Evolutionary conservation across 129 eudicot genomes (phyloP), one percentile per base, ranked within the genome.

Genomic region (Pseudognaphalium luteoalbum): DNA sequence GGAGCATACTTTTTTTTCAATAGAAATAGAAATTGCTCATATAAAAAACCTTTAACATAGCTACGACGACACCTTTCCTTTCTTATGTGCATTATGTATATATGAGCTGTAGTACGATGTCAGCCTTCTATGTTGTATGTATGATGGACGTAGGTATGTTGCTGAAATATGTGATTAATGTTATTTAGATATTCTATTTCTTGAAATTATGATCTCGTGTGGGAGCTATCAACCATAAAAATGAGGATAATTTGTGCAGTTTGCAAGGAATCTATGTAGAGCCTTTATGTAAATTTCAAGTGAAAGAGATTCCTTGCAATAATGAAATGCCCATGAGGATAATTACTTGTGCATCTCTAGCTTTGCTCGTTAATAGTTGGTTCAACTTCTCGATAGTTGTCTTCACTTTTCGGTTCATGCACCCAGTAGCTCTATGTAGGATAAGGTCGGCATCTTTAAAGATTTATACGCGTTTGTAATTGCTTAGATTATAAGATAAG

Each of bases 231-330:
- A 41, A 41, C 47, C 47, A 41, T 41, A 41, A 8, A 41, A 9
- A 25, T 16, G 21, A 56, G 82, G 70, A 88, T 83, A 73, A 82
- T 70, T 74, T 73, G 71, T 70, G 82, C 86, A 79, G 80, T 84
- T 73, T 47, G 73, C 78, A 70, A 70, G 57, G 89, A 83, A 89
- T 87, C 85, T 80, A n/a, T 62, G n/a, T 70, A 72, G 22, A 65
- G 71, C 81, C 88, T 87, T 63, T 79, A 57, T 20, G 61, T 75
- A 87, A 83, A 89, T 85, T 77, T 66, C 56, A 16, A 61, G 66
- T 39, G 39, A 80, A 78, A 83, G 78, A 68, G 68, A 81, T 75
- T 79, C 87, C 78, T 72, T 67, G 19, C 70, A 44, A 77, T 25
- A 25, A 76, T 81, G 77, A 7, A 72, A 68, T 78, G 73, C 82